Evolutionary conservation across 352 stramenopile species (phyloP), one percentile per base, ranked within the genome.

Genomic region (Thraustochytrium striatum): DNA sequence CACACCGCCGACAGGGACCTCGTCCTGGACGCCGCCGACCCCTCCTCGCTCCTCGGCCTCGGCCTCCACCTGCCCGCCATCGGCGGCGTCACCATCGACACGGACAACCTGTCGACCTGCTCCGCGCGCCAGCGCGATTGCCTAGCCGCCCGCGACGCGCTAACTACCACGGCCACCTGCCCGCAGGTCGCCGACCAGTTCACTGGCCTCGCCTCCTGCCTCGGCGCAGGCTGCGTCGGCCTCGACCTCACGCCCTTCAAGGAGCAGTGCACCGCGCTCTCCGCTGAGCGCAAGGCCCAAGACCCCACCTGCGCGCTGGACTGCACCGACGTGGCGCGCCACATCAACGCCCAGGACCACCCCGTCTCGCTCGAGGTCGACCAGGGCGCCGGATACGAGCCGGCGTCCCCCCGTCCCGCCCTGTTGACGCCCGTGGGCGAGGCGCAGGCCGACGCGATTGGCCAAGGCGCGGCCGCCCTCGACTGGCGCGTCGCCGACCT

Each of bases 271-370:
- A 30, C 68, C 28, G 47, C 30, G 1, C 30, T 55, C 7, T 0
- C 50, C 50, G 59, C 59, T 16, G 36, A 1, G 0, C 59, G 53
- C 25, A 9, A 30, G 25, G 36, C 7, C 0, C 13, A 38, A n/a
- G 50, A 58, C 28, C 52, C 65, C 25, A 61, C 11, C 43, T 55
- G 52, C 30, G 65, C 65, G 13, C 25, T 55, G 47, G 25, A 25
- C 47, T 75, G 65, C 65, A 39, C 11, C 1, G 65, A 75, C 30
- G 9, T 75, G 11, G 39, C 65, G n/a, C 44, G 41, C 3, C 65
- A 75, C 39, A 68, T 75, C 25, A 75, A 75, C 39, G 65, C 65
- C 16, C 65, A 75, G 39, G 25, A 16, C 13, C 68, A 75, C 36
- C 11, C 3, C 21, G 25, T n/a, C n/a, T n/a, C n/a, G n/a, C n/a